Evolutionary conservation across 805 yeast genomes (phyloP).

Genomic region (Clavispora santaluciae): DNA sequence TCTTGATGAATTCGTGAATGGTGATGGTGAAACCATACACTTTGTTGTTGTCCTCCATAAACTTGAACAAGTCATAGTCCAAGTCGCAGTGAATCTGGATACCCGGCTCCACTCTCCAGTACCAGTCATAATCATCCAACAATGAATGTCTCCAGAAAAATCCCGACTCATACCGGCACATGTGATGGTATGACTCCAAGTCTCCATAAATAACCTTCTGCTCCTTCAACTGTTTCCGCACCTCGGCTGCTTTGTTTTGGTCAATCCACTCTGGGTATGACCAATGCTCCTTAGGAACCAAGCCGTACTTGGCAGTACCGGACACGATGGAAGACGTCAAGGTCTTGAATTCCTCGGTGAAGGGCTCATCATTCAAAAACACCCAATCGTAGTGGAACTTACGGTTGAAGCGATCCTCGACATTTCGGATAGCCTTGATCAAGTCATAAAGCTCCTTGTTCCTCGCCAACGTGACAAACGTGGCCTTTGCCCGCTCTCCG

Average conservation of each 20-base stretch:
- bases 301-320: constrained; percentile 17
- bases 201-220: constrained; percentile 27
- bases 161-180: constrained; percentile 20
- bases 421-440: constrained; percentile 16
- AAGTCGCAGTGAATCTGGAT: constrained; percentile 21
- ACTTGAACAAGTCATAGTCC: constrained; percentile 21
- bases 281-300: constrained; percentile 20
- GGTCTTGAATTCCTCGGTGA: constrained; percentile 19
- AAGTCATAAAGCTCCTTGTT: constrained; percentile 12
- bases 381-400: constrained; percentile 24
- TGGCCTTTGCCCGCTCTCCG: constrained; percentile 11
- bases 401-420: constrained; percentile 20
- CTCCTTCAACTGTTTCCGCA: constrained; percentile 21
- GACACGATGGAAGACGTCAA: constrained; percentile 14
- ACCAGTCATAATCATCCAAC: constrained; percentile 21
- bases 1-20: constrained; percentile 17
- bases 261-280: constrained; percentile 18
- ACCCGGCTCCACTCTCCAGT: constrained; percentile 24
- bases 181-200: constrained; percentile 15
- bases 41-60: constrained; percentile 19
- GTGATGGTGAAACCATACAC: constrained; percentile 23
- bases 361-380: constrained; percentile 21
- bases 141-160: constrained; percentile 18
- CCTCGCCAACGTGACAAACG: constrained; percentile 15
- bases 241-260: constrained; percentile 22